Base-by-base conservation (phyloP, 2,329 filamentous ascomycete genomes). In the Colletotrichum lini region DNA sequence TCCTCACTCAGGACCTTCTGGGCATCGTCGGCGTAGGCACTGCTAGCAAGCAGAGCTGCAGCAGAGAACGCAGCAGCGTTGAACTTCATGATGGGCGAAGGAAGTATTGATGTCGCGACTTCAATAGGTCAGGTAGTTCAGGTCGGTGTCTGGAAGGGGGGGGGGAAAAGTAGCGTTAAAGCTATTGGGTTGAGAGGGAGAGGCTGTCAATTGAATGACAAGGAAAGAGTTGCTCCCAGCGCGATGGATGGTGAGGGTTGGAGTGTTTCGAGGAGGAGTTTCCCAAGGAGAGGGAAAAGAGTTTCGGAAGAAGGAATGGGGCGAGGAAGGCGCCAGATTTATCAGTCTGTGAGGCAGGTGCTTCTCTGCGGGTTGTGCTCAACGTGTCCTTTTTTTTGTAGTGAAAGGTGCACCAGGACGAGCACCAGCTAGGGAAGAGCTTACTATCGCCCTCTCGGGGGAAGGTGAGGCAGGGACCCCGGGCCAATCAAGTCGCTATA, bases 1-100 rank as follows among this genome's bases (percentile, higher is more conserved):
- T 86, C 84, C 67, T 87, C 86, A 74, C 82, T 84, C 73, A 87
- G 78, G 67, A 83, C 81, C 77, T 88, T 87, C 80, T 92, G 89
- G 70, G 87, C 85, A 75, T 93, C 90, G 75, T 93, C 92, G 74
- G 91, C 90, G 75, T 90, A 88, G 79, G 92, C 91, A 76, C 90
- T 90, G 81, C 91, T 89, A 76, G 92, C 92, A 79, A 93, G 83
- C 76, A 94, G 83, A 78, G 93, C 90, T 79, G 93, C 93, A 81
- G 94, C 92, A 79, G 93, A 89, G 76, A 93, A 90, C 76, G 92
- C 92, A 78, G 94, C 89, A 82, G 93, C 87, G 85, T 93, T 92
- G 84, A 97, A 91, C 90, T 93, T 94, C 94, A 97, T 97, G 80
- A 80, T 91, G 88, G 75, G 77, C 72, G 66, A 67, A 44, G 45